These are phyloP conservation scores for Lactifluus hygrophoroides DNA, from an alignment of 768 basidiomycete genomes.

Conservation along the genomic window DNA sequence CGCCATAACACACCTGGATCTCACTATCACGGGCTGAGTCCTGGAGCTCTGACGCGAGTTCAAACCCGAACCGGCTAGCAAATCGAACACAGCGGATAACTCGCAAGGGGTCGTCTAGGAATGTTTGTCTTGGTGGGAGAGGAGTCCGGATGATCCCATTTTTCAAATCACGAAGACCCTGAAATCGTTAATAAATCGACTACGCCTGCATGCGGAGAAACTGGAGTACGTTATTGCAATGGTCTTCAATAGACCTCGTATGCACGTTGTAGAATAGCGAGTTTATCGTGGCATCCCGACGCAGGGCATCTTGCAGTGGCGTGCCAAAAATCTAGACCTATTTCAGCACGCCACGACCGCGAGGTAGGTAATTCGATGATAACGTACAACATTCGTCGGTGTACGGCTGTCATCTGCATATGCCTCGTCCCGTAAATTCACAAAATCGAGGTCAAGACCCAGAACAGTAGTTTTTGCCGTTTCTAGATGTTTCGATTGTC, in stretches of 20 bases:
- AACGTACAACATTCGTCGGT: constrained; percentile 71
- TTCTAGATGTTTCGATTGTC: constrained; percentile 96
- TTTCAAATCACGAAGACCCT: constrained; percentile 82
- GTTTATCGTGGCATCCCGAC: constrained; percentile 94
- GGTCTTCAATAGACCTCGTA: constrained; percentile 76
- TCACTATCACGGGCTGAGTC: constrained; percentile 49
- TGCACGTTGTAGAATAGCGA: constrained; percentile 95
- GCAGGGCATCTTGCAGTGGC: constrained; percentile 79
- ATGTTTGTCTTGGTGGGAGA: constrained; percentile 77
- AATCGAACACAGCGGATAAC: constrained; percentile 89
- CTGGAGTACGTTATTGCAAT: constrained; percentile 59
- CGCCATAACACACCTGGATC: constrained; percentile 46
- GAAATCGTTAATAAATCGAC: not conserved
- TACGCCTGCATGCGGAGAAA: not conserved
- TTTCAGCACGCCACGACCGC: not conserved
- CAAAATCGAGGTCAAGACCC: constrained; percentile 83
- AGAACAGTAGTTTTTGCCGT: constrained; percentile 81
- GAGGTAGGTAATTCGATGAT: not conserved
- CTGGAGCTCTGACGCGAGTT: constrained; percentile 57
- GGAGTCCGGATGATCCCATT: constrained; percentile 82
- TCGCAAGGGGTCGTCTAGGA: constrained; percentile 88
- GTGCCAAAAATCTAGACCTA: constrained; percentile 74
- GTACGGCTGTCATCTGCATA: constrained; percentile 86
- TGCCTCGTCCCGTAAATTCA: constrained; percentile 87
- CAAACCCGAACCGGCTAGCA: constrained; percentile 82